Conservation (phyloP, 2,329 filamentous ascomycete genomes). For the Emericellopsis cladophorae region DNA sequence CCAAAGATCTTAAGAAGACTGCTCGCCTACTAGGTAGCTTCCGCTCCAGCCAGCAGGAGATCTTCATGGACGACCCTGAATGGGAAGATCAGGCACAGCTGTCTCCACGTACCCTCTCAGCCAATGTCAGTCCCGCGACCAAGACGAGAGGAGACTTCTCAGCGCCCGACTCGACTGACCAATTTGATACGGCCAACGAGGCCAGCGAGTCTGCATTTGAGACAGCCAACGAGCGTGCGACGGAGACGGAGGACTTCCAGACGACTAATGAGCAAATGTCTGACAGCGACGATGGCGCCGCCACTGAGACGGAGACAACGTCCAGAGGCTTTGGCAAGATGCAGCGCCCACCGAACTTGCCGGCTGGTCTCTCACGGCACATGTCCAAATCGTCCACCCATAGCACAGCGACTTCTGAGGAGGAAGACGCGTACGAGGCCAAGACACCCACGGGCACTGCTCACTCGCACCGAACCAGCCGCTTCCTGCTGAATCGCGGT, state of each 20-base stretch:
- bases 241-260: conserved; percentile 90
- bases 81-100: conserved; percentile 69
- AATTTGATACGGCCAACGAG: conserved; percentile 75
- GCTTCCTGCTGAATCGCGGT: conserved; percentile 56
- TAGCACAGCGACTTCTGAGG: conserved; percentile 77
- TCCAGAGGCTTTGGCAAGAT: conserved; percentile 29
- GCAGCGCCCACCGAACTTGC: conserved; percentile 26
- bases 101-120: conserved; percentile 8
- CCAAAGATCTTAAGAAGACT: conserved; percentile 65
- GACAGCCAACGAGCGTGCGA: conserved; percentile 65
- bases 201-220: conserved; percentile 52
- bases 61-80: conserved; percentile 67
- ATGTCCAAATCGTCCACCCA: conserved; percentile 56
- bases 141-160: neutral
- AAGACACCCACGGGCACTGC: conserved; percentile 51
- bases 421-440: conserved; percentile 40
- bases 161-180: conserved; percentile 44
- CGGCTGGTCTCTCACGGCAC: conserved; percentile 24
- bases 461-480: conserved; percentile 50
- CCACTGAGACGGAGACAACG: conserved; percentile 77
- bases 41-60: conserved; percentile 63
- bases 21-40: conserved; percentile 63
- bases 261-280: conserved; percentile 73
- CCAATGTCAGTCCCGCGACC: too few species aligned
- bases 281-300: conserved; percentile 63